phyloP scores from a whole-genome alignment of 2,329 filamentous ascomycete genomes.

The Diplodia sapinea region DNA sequence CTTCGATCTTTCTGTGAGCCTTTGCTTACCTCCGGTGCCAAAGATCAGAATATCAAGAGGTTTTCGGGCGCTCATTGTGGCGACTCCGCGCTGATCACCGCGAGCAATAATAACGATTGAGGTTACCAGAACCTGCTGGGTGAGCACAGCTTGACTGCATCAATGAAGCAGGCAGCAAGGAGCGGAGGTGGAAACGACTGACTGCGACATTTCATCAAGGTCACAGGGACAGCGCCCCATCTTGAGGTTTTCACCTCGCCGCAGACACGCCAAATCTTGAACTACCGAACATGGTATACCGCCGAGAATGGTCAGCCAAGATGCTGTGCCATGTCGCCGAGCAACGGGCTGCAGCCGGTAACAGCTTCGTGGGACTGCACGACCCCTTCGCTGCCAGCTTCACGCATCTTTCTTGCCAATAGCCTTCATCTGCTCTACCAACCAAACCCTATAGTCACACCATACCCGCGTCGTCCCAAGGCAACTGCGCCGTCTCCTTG shows the following conservation, averaged over 20 bases:
- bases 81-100: neutral
- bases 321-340: neutral
- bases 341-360: slow-evolving; percentile 16
- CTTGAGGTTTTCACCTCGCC: slow-evolving; percentile 6
- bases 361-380: slow-evolving; percentile 1
- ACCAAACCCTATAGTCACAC: neutral
- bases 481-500: neutral
- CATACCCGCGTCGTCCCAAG: neutral
- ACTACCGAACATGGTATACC: slow-evolving; percentile 7
- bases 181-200: slow-evolving; percentile 22
- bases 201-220: neutral
- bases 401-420: neutral
- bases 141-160: neutral
- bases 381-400: neutral
- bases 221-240: slow-evolving; percentile 4
- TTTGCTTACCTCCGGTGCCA: slow-evolving; percentile 27
- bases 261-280: neutral
- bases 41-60: slow-evolving; percentile 30
- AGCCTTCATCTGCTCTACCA: neutral
- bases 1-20: neutral
- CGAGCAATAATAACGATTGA: neutral
- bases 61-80: slow-evolving; percentile 17
- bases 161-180: neutral
- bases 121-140: slow-evolving; percentile 1
- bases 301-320: slow-evolving; percentile 8